A percentile compares a stretch with the other conserved stretches of the same genome.
These are phyloP conservation scores for Podosphaera fusca DNA, from an alignment of 2,329 filamentous ascomycete genomes.

Conservation along the genomic window DNA sequence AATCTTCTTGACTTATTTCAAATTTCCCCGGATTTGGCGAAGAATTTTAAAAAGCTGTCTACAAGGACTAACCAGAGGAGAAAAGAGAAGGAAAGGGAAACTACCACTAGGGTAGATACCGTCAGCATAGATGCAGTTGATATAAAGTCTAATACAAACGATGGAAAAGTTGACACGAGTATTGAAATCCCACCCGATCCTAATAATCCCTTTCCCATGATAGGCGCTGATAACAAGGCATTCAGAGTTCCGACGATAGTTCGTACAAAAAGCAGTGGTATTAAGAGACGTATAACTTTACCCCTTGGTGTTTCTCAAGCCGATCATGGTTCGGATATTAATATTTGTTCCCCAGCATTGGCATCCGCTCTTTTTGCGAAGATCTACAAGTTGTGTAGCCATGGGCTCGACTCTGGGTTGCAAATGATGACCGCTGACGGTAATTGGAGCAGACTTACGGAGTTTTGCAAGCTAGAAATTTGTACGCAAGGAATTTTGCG, in stretches of 20 bases:
- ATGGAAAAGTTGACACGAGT: neutral
- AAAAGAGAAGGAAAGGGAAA: neutral
- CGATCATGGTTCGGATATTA: slow-evolving; percentile 1
- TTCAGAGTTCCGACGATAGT: neutral
- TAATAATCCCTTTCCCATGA: no score
- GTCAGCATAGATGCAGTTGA: neutral
- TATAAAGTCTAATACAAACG: no score
- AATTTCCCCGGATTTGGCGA: neutral
- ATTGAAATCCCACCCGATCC: no score
- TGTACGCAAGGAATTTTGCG: neutral
- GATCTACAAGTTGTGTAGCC: neutral
- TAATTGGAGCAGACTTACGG: neutral
- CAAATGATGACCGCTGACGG: neutral
- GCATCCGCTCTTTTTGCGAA: neutral
- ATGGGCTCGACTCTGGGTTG: neutral
- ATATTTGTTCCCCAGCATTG: neutral
- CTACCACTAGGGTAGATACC: neutral
- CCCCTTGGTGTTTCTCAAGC: neutral
- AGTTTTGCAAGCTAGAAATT: neutral
- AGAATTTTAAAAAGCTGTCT: neutral
- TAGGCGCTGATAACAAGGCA: neutral
- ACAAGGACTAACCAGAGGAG: neutral
- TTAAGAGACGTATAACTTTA: neutral
- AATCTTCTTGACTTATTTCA: slow-evolving; percentile 1
- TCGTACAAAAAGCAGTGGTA: neutral